These are phyloP conservation scores for Elongisporangium undulatum DNA, from an alignment of 352 stramenopile genomes.

Conservation along the genomic window DNA sequence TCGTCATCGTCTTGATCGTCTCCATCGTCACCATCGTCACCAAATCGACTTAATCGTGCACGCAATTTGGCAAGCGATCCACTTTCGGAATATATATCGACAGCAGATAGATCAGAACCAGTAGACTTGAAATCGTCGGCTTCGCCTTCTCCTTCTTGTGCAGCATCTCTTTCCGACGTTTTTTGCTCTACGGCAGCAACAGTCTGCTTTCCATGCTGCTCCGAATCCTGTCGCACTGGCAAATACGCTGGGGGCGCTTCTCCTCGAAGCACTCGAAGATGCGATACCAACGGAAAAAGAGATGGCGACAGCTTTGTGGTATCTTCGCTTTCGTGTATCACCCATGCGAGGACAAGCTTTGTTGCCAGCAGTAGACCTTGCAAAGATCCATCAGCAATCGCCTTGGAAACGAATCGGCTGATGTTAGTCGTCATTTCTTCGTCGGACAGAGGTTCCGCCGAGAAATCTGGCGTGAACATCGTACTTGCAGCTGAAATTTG, in stretches of 20 bases:
- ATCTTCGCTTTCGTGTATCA: slow-evolving; percentile 23
- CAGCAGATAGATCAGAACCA: not conserved
- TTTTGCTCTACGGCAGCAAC: not conserved
- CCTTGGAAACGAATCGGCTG: slow-evolving; percentile 68
- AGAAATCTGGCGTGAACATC: slow-evolving; percentile 76
- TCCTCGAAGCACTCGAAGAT: slow-evolving; percentile 70
- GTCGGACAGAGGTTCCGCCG: slow-evolving; percentile 35
- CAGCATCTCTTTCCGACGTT: not conserved
- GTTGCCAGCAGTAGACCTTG: slow-evolving; percentile 69
- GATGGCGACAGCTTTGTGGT: not conserved
- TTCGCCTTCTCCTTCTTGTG: not conserved
- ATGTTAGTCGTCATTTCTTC: slow-evolving; percentile 66
- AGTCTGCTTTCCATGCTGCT: slow-evolving; percentile 7
- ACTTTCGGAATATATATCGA: slow-evolving; percentile 45
- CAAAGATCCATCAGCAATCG: slow-evolving; percentile 70
- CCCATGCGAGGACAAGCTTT: slow-evolving; percentile 60
- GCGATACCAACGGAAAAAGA: slow-evolving; percentile 48
- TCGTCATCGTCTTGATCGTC: slow-evolving; percentile 62
- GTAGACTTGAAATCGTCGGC: not conserved
- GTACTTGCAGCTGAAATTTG: slow-evolving; percentile 22
- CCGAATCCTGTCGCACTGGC: not conserved
- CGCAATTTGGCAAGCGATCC: slow-evolving; percentile 58
- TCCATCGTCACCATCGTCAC: slow-evolving; percentile 37
- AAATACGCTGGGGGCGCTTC: slow-evolving; percentile 54
- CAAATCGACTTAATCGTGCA: slow-evolving; percentile 63